A percentile compares a stretch with the other conserved stretches of the same genome.
These are phyloP conservation scores for Heritiera fomes DNA, from an alignment of 345 rosid genomes.

Conservation along the genomic window DNA sequence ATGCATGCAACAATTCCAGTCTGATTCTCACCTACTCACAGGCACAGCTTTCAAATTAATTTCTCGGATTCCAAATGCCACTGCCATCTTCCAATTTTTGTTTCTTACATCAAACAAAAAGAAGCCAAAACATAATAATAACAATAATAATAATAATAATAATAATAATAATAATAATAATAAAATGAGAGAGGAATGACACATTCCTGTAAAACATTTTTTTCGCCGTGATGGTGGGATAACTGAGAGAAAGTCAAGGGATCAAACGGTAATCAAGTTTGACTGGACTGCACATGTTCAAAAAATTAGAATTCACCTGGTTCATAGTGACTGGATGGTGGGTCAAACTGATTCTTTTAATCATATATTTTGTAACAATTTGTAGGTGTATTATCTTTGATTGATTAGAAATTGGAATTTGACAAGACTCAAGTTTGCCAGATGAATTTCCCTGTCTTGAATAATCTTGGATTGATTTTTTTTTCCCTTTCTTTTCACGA, in stretches of 20 bases:
- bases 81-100: neutral
- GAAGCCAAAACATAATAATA: neutral
- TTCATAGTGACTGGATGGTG: conserved; percentile 3
- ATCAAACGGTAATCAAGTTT: conserved; percentile 4
- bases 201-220: conserved; percentile 19
- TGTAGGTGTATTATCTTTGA: neutral
- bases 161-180: no score
- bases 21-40: neutral
- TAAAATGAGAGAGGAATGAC: neutral
- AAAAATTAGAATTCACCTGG: neutral
- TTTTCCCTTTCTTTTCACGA: neutral
- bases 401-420: neutral
- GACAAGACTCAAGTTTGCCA: conserved; percentile 4
- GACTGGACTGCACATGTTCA: neutral
- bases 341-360: neutral
- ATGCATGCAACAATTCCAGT: neutral
- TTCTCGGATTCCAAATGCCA: neutral
- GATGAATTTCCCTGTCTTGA: neutral
- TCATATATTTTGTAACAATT: neutral
- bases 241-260: neutral
- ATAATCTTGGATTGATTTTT: neutral
- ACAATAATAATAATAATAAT: no score
- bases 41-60: neutral
- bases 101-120: neutral
- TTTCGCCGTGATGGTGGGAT: conserved; percentile 17